Conservation (phyloP, 345 rosid genomes). For the Corchorus olitorius region DNA sequence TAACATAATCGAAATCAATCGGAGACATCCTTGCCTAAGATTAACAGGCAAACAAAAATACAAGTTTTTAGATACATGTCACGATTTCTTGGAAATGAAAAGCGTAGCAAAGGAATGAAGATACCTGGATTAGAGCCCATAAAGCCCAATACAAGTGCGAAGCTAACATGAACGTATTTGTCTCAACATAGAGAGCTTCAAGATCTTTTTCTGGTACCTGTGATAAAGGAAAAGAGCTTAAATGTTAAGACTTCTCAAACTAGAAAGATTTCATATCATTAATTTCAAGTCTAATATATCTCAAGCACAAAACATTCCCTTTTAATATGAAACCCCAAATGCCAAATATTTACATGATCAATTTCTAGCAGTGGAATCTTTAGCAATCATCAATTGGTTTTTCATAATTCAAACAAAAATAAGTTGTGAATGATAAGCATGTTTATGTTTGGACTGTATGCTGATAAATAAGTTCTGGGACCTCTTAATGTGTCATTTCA, state of each 20-base stretch:
- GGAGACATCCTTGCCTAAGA: conserved; percentile 93
- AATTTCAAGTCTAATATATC: too few species aligned
- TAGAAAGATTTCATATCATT: too few species aligned
- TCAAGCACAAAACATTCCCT: too few species aligned
- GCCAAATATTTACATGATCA: too few species aligned
- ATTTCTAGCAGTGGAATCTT: too few species aligned
- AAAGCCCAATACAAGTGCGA: conserved; percentile 89
- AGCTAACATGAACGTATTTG: conserved; percentile 74
- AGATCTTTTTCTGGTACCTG: conserved; percentile 70
- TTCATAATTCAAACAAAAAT: too few species aligned
- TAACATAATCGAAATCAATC: conserved; percentile 76
- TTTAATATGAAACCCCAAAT: too few species aligned
- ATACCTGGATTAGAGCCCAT: conserved; percentile 96
- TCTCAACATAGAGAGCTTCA: conserved; percentile 62
- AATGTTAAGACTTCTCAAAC: background rate
- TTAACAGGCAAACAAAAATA: background rate
- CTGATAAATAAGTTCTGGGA: too few species aligned
- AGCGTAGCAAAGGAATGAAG: background rate
- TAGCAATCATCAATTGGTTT: too few species aligned
- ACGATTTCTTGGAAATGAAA: conserved; percentile 8
- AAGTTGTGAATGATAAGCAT: too few species aligned
- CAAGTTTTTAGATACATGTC: background rate
- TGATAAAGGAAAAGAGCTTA: conserved; percentile 3
- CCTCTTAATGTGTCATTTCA: too few species aligned
- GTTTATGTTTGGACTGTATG: too few species aligned